A percentile compares a stretch with the other conserved stretches of the same genome.
These are phyloP conservation scores for Paulownia fortunei DNA, from an alignment of 257 asterid genomes.

Conservation along the genomic window DNA sequence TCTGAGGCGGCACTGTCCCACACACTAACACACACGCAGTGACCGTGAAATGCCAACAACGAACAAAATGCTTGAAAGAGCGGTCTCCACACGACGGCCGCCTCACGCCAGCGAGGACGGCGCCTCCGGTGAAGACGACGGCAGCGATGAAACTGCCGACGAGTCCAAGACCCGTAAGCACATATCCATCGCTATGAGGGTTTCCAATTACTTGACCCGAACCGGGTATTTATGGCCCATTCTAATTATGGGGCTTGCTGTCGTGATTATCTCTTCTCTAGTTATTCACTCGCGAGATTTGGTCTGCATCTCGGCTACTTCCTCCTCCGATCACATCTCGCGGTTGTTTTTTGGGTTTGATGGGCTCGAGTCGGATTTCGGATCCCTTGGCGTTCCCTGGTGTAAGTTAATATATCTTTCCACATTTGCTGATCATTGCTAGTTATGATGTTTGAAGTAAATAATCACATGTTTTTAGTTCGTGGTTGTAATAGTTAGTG, in stretches of 20 bases:
- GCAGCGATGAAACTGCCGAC: slow-evolving; percentile 47
- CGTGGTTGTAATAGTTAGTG: neutral
- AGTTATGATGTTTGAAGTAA: slow-evolving; percentile 2
- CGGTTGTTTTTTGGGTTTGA: slow-evolving; percentile 68
- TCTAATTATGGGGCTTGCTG: slow-evolving; percentile 47
- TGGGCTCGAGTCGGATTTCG: slow-evolving; percentile 76
- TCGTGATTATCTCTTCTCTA: slow-evolving; percentile 48
- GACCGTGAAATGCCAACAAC: slow-evolving; percentile 37
- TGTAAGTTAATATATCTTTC: slow-evolving; percentile 54
- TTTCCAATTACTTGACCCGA: slow-evolving; percentile 62
- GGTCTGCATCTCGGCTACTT: slow-evolving; percentile 68
- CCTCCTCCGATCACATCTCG: slow-evolving; percentile 61
- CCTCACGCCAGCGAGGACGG: slow-evolving; percentile 52
- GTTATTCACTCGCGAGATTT: slow-evolving; percentile 59
- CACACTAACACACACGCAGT: slow-evolving; percentile 33
- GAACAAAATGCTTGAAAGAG: slow-evolving; percentile 69
- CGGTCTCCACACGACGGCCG: slow-evolving; percentile 64
- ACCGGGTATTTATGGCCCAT: slow-evolving; percentile 67
- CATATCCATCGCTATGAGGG: slow-evolving; percentile 40
- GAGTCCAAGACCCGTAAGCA: slow-evolving; percentile 83
- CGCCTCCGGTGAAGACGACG: slow-evolving; percentile 38
- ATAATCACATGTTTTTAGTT: neutral
- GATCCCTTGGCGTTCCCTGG: slow-evolving; percentile 95
- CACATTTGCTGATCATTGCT: slow-evolving; percentile 7
- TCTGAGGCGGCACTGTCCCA: slow-evolving; percentile 26